A percentile compares a stretch with the other conserved stretches of the same genome.
Evolutionary conservation across 2,329 filamentous ascomycete genomes (phyloP).

Genomic region (Penicillium sclerotiorum): DNA sequence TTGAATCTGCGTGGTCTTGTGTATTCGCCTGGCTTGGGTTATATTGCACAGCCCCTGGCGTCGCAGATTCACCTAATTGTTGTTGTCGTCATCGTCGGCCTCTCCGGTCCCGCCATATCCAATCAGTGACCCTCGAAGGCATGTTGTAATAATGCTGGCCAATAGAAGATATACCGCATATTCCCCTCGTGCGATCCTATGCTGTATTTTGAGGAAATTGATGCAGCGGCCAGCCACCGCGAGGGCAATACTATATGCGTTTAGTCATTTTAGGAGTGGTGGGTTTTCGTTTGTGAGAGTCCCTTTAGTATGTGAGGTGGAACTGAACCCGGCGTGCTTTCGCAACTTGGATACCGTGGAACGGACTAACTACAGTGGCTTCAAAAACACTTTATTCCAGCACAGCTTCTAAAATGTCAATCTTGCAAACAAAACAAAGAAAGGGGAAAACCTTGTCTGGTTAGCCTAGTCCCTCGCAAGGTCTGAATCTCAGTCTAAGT

Average conservation of each 20-base stretch:
- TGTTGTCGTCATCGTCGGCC: conserved; percentile 17
- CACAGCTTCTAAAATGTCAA: too few species aligned
- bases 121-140: conserved; percentile 9
- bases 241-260: background rate
- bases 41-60: conserved; percentile 12
- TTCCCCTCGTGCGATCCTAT: conserved; percentile 3
- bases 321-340: too few species aligned
- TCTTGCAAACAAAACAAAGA: too few species aligned
- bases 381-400: too few species aligned
- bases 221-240: conserved; percentile 4
- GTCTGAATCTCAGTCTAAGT: too few species aligned
- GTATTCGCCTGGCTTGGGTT: conserved; percentile 10
- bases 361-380: too few species aligned
- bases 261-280: background rate
- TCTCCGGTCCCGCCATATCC: conserved; percentile 10
- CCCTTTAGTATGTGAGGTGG: background rate
- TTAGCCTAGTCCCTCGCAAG: too few species aligned
- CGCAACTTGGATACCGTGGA: too few species aligned
- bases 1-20: conserved; percentile 8
- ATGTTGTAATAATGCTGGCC: conserved; percentile 8
- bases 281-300: background rate
- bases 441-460: too few species aligned
- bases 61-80: conserved; percentile 6
- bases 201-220: too few species aligned
- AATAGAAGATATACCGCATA: conserved; percentile 18